Percentiles rank a stretch among this genome's conserved stretches.
These are phyloP conservation scores for Acacia acuminata DNA, from an alignment of 306 rosid genomes.

Conservation along the genomic window DNA sequence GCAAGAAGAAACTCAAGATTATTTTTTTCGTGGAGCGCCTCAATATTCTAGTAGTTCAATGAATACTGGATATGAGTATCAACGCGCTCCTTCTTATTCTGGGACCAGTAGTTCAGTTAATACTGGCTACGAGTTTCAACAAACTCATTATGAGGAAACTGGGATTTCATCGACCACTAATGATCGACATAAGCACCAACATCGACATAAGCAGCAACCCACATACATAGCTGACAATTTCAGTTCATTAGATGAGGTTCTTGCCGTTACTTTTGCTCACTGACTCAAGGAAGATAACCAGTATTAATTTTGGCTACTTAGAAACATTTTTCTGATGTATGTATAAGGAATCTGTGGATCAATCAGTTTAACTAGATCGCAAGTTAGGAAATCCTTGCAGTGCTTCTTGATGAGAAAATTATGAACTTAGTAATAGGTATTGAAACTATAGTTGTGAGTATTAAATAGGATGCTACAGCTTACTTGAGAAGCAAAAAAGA, in stretches of 20 bases:
- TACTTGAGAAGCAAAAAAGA: slow-evolving; percentile 25
- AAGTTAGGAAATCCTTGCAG: neutral
- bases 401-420: neutral
- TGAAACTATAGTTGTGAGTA: neutral
- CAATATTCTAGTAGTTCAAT: slow-evolving; percentile 34
- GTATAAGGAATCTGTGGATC: slow-evolving; percentile 12
- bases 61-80: neutral
- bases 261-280: slow-evolving; percentile 14
- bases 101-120: slow-evolving; percentile 26
- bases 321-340: slow-evolving; percentile 15
- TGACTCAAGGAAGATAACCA: slow-evolving; percentile 13
- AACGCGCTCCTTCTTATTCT: slow-evolving; percentile 21
- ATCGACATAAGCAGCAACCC: slow-evolving; percentile 37
- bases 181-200: slow-evolving; percentile 35
- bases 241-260: slow-evolving; percentile 86
- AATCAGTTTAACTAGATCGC: neutral
- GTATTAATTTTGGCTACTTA: slow-evolving; percentile 6
- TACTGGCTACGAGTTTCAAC: neutral
- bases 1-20: slow-evolving; percentile 41
- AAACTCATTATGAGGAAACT: slow-evolving; percentile 27
- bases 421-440: neutral
- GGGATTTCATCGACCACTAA: slow-evolving; percentile 33
- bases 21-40: slow-evolving; percentile 31
- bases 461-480: neutral
- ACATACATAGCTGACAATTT: slow-evolving; percentile 68